Evolutionary conservation across 73 alveolate species (phyloP), one percentile per base, ranked within the genome.

Genomic region (Paramecium octaurelia): DNA sequence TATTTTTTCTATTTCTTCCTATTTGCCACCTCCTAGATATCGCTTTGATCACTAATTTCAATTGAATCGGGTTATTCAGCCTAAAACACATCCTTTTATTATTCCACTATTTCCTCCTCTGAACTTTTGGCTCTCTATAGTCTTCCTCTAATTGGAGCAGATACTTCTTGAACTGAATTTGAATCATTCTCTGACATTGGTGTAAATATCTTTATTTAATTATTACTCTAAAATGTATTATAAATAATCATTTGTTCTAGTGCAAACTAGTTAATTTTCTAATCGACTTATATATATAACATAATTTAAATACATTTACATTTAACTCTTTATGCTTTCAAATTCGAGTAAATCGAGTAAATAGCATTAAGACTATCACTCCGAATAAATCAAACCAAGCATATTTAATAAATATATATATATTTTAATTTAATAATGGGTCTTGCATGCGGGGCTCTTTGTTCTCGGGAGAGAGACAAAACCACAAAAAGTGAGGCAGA

Each of bases 381-480:
- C 48, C 4, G 14, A 40, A 40, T 40, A 0, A 2, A 54, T 54
- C 69, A 54, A 54, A 54, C 69, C 12, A 54, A 12, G 8, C 34
- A 16, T 18, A 54, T 54, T 54, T 18, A 54, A 54, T 54, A n/a
- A 54, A n/a, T 54, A 54, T 18, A 18, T 18, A 18, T 18, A 54
- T 54, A 3, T 5, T 18, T 54, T 54, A 5, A 54, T 54, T 64
- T 64, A 73, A 3, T 35, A 43, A 80, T 80, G 77, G 91, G 77
- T 23, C 34, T 80, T 21, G 91, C 57, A 20, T 80, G 77, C 18
- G 76, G 77, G 2, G 91, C 76, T 11, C 75, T 80, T 4, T 80
- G 91, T 23, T 80, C 91, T 38, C 18, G 91, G 24, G 91, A 80
- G 57, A 44, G 75, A 48, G 91, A 80, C 29, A 48, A 80, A 7